phyloP scores from a whole-genome alignment of 495 filamentous ascomycete species.

The Gamarada debralockiae region DNA sequence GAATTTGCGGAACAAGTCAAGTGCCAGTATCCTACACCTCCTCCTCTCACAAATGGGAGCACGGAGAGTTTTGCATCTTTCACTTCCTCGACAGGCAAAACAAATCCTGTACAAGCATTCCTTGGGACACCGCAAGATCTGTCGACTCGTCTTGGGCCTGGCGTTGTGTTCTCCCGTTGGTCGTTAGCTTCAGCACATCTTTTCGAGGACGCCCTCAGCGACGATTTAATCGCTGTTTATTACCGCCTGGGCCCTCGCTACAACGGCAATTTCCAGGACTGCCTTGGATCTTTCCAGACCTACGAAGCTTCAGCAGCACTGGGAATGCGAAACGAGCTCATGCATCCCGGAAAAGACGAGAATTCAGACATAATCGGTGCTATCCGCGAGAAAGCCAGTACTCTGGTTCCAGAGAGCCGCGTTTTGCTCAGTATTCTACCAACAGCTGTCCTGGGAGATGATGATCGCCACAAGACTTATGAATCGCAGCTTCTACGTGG shows the following conservation, averaged over 20 bases:
- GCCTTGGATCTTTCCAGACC: constrained; percentile 92
- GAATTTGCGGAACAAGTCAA: constrained; percentile 92
- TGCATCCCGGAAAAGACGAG: constrained; percentile 89
- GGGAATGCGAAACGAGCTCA: constrained; percentile 84
- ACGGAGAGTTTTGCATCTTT: constrained; percentile 59
- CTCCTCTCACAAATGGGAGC: constrained; percentile 54
- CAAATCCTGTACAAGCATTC: constrained; percentile 80
- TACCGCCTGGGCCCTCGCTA: constrained; percentile 88
- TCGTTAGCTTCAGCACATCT: constrained; percentile 86
- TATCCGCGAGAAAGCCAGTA: constrained; percentile 76
- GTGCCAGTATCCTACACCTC: constrained; percentile 75
- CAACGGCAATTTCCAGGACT: constrained; percentile 93
- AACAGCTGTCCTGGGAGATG: constrained; percentile 69
- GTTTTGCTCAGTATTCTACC: constrained; percentile 86
- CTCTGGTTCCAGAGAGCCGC: constrained; percentile 73
- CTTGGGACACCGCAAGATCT: constrained; percentile 90
- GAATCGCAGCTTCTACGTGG: constrained; percentile 72
- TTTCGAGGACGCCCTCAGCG: constrained; percentile 81
- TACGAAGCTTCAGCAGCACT: constrained; percentile 92
- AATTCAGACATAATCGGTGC: constrained; percentile 87
- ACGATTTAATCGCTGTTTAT: constrained; percentile 88
- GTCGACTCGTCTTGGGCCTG: constrained; percentile 73
- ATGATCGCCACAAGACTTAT: constrained; percentile 62
- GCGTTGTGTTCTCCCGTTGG: constrained; percentile 75
- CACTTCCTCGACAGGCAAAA: constrained; percentile 45